Base-by-base conservation (phyloP, 78 protist species). In the Isochrysis galbana region DNA sequence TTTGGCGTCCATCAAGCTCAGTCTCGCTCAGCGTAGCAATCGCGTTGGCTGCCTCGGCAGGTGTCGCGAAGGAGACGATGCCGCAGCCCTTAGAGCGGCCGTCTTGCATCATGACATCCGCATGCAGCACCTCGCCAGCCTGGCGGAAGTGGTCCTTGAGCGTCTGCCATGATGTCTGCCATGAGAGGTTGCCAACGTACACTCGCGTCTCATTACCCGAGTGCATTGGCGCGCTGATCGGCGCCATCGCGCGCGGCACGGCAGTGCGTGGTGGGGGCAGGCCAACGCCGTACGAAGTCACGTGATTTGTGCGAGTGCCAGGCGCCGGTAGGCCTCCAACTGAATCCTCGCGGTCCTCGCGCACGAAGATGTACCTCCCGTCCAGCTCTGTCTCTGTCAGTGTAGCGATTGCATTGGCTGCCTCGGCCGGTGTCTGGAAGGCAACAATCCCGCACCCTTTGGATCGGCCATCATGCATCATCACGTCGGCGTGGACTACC, bases 391-490 rank as follows among this genome's bases (percentile, higher is more conserved):
- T 26, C 89, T 84, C 87, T 29, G n/a, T 1, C 38, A 91, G 94
- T 19, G 34, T 45, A n/a, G 5, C 44, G 72, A 91, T 91, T 17
- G 89, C 70, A 39, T 5, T 4, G 5, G 29, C 23, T 36, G 48
- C 74, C 78, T 39, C 77, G 17, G 1, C 7, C 48, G 48, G 47
- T 5, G 25, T 38, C 23, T 2, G 47, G 67, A 80, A 84, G 38
- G 88, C 78, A 39, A 91, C 94, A 21, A 91, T n/a, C 29, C 87
- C 94, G 91, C 91, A 91, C 32, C 94, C 94, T 74, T 84, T 82
- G 46, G 91, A 69, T 36, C 94, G 82, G 70, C 94, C 92, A 17
- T 39, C 70, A 17, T 69, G 80, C 32, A 23, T 17, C 69, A 84
- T 11, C 47, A 91, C 91, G 48, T 91, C 94, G 4, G 90, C 89